Evolutionary conservation across 1,284 basidiomycete species (phyloP).

Genomic region (Apiotrichum gracile): DNA sequence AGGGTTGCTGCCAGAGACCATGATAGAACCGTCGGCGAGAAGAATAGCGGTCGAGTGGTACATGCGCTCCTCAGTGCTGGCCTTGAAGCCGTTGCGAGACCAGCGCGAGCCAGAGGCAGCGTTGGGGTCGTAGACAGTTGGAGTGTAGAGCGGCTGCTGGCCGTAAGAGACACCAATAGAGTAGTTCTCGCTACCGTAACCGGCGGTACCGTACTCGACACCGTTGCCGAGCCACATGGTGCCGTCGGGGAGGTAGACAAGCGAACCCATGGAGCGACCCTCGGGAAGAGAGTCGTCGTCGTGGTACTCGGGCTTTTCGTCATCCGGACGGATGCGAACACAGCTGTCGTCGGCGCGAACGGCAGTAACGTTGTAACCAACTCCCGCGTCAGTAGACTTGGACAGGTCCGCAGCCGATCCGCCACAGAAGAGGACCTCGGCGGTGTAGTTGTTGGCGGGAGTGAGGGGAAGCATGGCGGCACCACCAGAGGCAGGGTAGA

Average conservation of each 20-base stretch:
- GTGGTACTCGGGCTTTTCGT: conserved; percentile 55
- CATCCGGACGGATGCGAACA: conserved; percentile 68
- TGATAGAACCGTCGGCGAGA: conserved; percentile 75
- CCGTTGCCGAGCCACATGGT: conserved; percentile 60
- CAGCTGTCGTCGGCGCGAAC: conserved; percentile 45
- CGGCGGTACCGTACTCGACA: conserved; percentile 58
- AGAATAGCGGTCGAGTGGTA: conserved; percentile 85
- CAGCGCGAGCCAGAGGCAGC: conserved; percentile 62
- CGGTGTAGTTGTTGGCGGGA: conserved; percentile 78
- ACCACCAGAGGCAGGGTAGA: conserved; percentile 88
- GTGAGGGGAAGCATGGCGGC: conserved; percentile 85
- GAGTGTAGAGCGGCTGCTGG: conserved; percentile 42
- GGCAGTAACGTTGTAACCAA: conserved; percentile 43
- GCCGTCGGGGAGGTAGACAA: conserved; percentile 47
- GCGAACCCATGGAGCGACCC: conserved; percentile 75
- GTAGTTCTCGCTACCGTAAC: conserved; percentile 48
- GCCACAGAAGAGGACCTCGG: conserved; percentile 83
- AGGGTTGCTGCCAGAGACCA: conserved; percentile 71
- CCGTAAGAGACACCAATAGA: conserved; percentile 43
- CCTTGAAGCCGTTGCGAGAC: conserved; percentile 61
- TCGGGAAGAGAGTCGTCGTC: conserved; percentile 66
- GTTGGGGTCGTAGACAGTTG: conserved; percentile 59
- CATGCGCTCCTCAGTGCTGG: conserved; percentile 63
- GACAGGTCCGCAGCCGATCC: conserved; percentile 56
- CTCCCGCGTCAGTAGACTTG: conserved; percentile 39